Evolutionary conservation across 257 asterid genomes (phyloP).

Genomic region (Buddleja alternifolia): DNA sequence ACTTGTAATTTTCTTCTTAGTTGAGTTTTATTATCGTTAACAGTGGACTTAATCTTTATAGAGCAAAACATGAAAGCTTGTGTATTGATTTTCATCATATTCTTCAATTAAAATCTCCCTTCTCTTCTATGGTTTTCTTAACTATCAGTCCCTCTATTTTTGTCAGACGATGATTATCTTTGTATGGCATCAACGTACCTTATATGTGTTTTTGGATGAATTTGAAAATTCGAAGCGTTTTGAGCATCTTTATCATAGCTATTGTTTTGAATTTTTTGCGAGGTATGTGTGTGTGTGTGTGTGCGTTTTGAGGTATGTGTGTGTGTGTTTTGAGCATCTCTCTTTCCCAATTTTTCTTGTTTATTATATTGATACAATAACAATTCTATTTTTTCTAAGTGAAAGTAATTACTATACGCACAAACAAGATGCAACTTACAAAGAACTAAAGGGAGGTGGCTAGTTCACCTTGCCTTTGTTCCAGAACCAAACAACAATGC

Average conservation of each 20-base stretch:
- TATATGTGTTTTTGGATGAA: conserved; percentile 60
- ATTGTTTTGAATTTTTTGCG: conserved; percentile 78
- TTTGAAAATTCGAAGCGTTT: conserved; percentile 64
- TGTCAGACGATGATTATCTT: conserved; percentile 90
- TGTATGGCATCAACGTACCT: conserved; percentile 83
- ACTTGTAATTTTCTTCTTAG: background rate
- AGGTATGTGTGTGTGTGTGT: too few species aligned
- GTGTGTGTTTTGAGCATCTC: background rate
- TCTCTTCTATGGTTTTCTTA: conserved; percentile 19
- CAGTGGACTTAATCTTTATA: background rate
- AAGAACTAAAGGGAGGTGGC: too few species aligned
- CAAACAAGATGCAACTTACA: too few species aligned
- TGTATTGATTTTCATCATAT: conserved; percentile 11
- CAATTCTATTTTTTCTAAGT: too few species aligned
- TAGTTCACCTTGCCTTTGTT: too few species aligned
- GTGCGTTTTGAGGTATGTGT: too few species aligned
- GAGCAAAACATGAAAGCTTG: background rate
- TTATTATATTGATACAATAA: conserved; percentile 10
- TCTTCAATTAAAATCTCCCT: background rate
- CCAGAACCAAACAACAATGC: too few species aligned
- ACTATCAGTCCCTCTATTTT: conserved; percentile 18
- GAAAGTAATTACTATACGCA: too few species aligned
- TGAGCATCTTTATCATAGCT: conserved; percentile 95
- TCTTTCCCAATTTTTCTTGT: background rate
- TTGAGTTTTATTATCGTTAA: background rate